These are phyloP conservation scores for Ascochyta lentis DNA, from an alignment of 2,329 filamentous ascomycete species.

Conservation along the genomic window DNA sequence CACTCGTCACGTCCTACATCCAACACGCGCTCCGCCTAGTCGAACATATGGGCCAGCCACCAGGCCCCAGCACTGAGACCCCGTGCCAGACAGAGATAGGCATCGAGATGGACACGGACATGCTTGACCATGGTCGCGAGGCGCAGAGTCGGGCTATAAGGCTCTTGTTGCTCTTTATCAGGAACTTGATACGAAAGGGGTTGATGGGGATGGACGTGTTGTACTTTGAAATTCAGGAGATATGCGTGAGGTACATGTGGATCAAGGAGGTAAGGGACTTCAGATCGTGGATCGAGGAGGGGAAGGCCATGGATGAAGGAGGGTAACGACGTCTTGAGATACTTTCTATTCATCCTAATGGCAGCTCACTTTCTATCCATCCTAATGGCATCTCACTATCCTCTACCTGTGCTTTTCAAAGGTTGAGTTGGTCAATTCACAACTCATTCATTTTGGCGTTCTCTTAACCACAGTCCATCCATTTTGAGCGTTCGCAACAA, in stretches of 20 bases:
- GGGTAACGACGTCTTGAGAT: no score
- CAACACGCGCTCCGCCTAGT: constrained; percentile 48
- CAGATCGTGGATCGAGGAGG: constrained; percentile 39
- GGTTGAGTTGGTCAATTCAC: no score
- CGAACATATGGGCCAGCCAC: constrained; percentile 40
- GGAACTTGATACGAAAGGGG: constrained; percentile 46
- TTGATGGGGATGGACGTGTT: constrained; percentile 40
- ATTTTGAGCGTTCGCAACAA: no score
- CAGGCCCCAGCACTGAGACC: constrained; percentile 6
- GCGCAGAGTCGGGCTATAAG: constrained; percentile 47
- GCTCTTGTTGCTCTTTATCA: constrained; percentile 49
- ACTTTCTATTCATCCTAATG: no score
- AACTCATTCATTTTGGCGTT: no score
- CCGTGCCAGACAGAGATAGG: constrained; percentile 1
- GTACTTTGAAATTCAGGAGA: constrained; percentile 51
- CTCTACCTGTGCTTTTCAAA: no score
- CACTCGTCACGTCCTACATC: constrained; percentile 45
- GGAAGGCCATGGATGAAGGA: not conserved
- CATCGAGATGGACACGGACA: not conserved
- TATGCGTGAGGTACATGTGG: constrained; percentile 50
- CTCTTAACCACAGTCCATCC: no score
- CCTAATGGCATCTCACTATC: no score
- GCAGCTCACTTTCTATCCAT: no score
- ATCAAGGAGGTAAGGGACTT: constrained; percentile 51
- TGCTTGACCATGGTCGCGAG: constrained; percentile 38